Evolutionary conservation across 192 early-diverging fungal species (phyloP).

Genomic region (Oehlia diaphana): DNA sequence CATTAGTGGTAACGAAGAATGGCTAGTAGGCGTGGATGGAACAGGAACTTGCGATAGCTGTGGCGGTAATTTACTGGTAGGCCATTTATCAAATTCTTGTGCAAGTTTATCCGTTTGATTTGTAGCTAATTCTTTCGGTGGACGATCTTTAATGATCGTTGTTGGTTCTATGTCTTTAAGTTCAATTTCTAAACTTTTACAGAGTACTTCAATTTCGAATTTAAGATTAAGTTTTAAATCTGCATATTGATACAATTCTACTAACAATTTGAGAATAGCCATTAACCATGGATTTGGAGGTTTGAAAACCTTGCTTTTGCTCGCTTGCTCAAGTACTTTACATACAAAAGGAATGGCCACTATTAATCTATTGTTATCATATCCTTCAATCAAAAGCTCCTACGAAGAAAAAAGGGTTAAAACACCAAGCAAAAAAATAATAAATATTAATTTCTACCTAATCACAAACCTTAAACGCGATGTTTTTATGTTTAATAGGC

Average conservation of each 20-base stretch:
- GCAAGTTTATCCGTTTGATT: slow-evolving; percentile 31
- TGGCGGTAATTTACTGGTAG: slow-evolving; percentile 31
- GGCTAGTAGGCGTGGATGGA: not conserved
- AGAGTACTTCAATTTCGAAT: slow-evolving; percentile 98
- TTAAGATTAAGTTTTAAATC: slow-evolving; percentile 94
- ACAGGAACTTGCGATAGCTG: not conserved
- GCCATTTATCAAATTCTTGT: slow-evolving; percentile 43
- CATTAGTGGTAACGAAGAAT: not conserved
- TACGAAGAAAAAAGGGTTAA: slow-evolving; percentile 28
- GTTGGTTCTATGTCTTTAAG: slow-evolving; percentile 77
- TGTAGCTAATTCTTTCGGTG: slow-evolving; percentile 42
- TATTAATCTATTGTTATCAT: slow-evolving; percentile 80
- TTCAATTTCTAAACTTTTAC: slow-evolving; percentile 85
- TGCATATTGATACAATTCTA: slow-evolving; percentile 91
- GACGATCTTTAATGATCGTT: slow-evolving; percentile 63
- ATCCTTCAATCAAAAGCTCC: slow-evolving; percentile 92
- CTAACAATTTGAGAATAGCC: slow-evolving; percentile 88
- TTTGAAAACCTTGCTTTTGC: slow-evolving; percentile 83
- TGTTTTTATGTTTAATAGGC: slow-evolving; percentile 94
- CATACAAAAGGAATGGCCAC: slow-evolving; percentile 98
- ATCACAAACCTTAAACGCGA: slow-evolving; percentile 79
- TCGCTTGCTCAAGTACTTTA: slow-evolving; percentile 92
- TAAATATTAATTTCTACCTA: not conserved
- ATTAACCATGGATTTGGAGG: slow-evolving; percentile 98
- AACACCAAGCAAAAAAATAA: not conserved